A percentile compares a stretch with the other conserved stretches of the same genome.
These are phyloP conservation scores for Pestalotiopsis sp. DNA, from an alignment of 2,329 filamentous ascomycete genomes.

Conservation along the genomic window DNA sequence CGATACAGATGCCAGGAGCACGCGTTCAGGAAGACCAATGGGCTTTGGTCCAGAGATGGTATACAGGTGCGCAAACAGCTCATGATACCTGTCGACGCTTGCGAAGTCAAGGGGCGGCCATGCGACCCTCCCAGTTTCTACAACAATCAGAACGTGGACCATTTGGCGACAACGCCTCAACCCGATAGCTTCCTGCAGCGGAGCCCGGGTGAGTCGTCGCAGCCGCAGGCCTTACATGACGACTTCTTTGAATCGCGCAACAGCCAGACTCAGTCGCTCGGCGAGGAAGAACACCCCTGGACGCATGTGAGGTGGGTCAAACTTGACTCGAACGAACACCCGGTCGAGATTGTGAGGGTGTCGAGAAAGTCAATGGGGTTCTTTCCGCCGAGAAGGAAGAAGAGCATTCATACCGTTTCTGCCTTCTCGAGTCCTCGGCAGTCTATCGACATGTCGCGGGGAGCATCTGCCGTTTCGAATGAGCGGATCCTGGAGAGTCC, in stretches of 20 bases:
- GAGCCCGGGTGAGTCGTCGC: constrained; percentile 17
- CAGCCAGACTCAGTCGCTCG: constrained; percentile 28
- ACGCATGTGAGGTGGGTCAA: constrained; percentile 88
- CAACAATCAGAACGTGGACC: constrained; percentile 44
- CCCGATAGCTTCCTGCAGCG: constrained; percentile 28
- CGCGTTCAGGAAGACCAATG: constrained; percentile 82
- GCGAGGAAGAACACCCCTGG: constrained; percentile 70
- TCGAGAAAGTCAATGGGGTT: constrained; percentile 81
- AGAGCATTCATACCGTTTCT: constrained; percentile 71
- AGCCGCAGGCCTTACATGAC: constrained; percentile 32
- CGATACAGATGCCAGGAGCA: constrained; percentile 86
- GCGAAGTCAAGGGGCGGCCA: constrained; percentile 75
- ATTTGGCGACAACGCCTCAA: constrained; percentile 53
- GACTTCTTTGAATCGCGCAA: constrained; percentile 45
- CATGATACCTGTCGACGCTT: constrained; percentile 86
- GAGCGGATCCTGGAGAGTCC: constrained; percentile 28
- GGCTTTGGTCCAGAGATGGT: constrained; percentile 92
- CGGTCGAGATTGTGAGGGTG: constrained; percentile 85
- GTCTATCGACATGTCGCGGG: constrained; percentile 59
- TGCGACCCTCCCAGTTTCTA: constrained; percentile 55
- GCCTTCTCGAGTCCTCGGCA: constrained; percentile 67
- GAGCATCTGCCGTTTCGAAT: constrained; percentile 7
- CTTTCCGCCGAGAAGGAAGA: constrained; percentile 88
- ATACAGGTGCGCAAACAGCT: constrained; percentile 83
- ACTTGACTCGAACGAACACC: constrained; percentile 67